Conservation (phyloP, 352 stramenopile species). For the Phytophthora crassamura region DNA sequence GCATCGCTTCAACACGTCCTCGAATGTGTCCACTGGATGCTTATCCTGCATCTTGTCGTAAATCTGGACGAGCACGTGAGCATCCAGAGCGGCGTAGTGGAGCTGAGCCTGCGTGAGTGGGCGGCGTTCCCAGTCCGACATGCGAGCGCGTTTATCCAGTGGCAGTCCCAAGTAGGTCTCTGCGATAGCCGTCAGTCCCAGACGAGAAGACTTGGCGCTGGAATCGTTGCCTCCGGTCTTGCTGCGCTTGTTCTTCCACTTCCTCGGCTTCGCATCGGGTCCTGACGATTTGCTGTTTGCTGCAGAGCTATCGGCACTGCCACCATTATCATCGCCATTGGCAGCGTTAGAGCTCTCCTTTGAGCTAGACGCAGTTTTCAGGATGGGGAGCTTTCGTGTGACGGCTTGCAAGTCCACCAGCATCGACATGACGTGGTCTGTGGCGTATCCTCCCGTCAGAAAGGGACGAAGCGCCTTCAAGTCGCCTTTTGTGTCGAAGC, state of each 20-base stretch:
- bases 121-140: constrained; percentile 81
- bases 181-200: constrained; percentile 60
- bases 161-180: constrained; percentile 65
- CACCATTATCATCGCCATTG: constrained; percentile 3
- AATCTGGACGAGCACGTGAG: constrained; percentile 69
- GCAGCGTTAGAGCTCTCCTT: constrained; percentile 9
- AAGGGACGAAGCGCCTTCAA: constrained; percentile 63
- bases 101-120: constrained; percentile 72
- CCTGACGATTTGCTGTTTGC: constrained; percentile 13
- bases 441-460: constrained; percentile 32
- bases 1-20: constrained; percentile 39
- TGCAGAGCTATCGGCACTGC: constrained; percentile 4
- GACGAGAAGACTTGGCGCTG: constrained; percentile 27
- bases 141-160: constrained; percentile 73
- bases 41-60: constrained; percentile 61
- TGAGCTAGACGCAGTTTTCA: constrained; percentile 9
- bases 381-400: constrained; percentile 38
- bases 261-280: constrained; percentile 21
- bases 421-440: constrained; percentile 48
- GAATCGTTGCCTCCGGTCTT: constrained; percentile 21
- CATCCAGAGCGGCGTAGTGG: constrained; percentile 77
- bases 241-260: constrained; percentile 35
- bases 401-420: constrained; percentile 68
- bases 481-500: constrained; percentile 75
- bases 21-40: constrained; percentile 36